These are phyloP conservation scores for Pezizomycotina sp. DNA, from an alignment of 2,329 filamentous ascomycete species.

Conservation along the genomic window DNA sequence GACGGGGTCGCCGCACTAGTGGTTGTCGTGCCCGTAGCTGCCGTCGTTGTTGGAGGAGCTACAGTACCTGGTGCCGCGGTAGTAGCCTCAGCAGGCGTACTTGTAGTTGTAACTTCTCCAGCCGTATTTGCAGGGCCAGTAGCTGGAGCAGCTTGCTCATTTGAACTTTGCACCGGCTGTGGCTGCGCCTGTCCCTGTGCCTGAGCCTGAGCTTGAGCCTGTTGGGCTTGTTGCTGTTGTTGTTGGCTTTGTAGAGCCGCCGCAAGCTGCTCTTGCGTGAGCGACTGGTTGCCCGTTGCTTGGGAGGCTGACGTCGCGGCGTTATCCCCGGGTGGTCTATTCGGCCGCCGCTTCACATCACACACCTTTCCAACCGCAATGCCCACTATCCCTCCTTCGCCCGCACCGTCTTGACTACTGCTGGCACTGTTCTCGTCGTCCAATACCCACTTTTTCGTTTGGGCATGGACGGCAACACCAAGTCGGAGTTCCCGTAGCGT, in stretches of 20 bases:
- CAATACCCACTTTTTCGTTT: constrained; percentile 22
- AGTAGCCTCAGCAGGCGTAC: constrained; percentile 11
- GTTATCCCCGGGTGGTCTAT: too few species aligned
- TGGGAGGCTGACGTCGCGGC: constrained; percentile 8
- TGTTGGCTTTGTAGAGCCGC: constrained; percentile 16
- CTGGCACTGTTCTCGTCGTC: constrained; percentile 19
- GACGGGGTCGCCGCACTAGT: constrained; percentile 3
- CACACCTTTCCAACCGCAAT: constrained; percentile 51
- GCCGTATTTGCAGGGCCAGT: constrained; percentile 12
- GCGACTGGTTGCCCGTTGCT: constrained; percentile 8
- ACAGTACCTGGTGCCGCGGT: constrained; percentile 11
- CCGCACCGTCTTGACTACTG: constrained; percentile 17
- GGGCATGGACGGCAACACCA: constrained; percentile 44
- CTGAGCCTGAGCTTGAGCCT: constrained; percentile 13
- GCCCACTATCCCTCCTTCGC: constrained; percentile 49
- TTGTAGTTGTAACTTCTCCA: constrained; percentile 10
- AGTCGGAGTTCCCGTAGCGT: constrained; percentile 55
- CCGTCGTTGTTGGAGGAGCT: constrained; percentile 13
- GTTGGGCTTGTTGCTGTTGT: constrained; percentile 15
- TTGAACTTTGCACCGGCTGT: too few species aligned
- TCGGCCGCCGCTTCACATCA: constrained; percentile 35
- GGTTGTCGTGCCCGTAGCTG: constrained; percentile 3
- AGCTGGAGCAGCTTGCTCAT: too few species aligned
- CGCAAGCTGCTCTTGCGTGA: constrained; percentile 19
- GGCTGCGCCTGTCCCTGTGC: constrained; percentile 10